Base-by-base conservation (phyloP, 1,284 basidiomycete species). In the Fomitiporia mediterranea region DNA sequence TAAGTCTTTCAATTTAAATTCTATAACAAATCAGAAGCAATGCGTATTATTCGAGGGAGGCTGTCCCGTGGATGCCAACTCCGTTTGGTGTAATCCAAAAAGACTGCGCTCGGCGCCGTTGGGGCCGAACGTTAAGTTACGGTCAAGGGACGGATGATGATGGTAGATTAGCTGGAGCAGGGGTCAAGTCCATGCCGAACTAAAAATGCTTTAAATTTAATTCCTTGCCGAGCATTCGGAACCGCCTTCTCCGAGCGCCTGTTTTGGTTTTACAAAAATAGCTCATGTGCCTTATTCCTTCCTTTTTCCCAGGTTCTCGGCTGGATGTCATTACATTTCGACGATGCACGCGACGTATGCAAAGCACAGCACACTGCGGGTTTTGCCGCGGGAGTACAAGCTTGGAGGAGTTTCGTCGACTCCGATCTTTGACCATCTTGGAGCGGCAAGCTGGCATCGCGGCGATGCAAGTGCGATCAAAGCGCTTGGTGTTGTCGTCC, bases 251-350 rank as follows among this genome's bases (percentile, higher is more conserved):
- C 5, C n/a, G 23, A 15, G 23, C 43, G 17, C 6, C 43, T 44
- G 21, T 25, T n/a, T n/a, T n/a, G n/a, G n/a, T 23, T 11, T 15
- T 15, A 25, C 19, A 37, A 17, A 13, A 8, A 19, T 51, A 38
- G 34, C 34, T 51, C 5, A 19, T 38, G 21, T 13, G 11, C 3
- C 15, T 21, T 17, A 21, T 32, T 21, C 27, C 46, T 15, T 32
- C 19, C 15, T 15, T 38, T 35, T 49, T 43, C 38, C 38, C 39
- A 52, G 51, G 51, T 52, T 52, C 51, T 42, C 51, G 27, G 51
- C 51, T 4, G 51, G 51, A 19, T 52, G 51, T 19, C 51, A 52
- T 34, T 52, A 52, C 39, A 52, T 52, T 27, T 52, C 51, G 23
- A 52, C 51, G 32, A 52, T 52, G 51, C 51, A 52, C 17, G 51